Percentiles rank a stretch among this genome's conserved stretches.
These are phyloP conservation scores for Phytophthora palmivora DNA, from an alignment of 352 stramenopile species.

Conservation along the genomic window DNA sequence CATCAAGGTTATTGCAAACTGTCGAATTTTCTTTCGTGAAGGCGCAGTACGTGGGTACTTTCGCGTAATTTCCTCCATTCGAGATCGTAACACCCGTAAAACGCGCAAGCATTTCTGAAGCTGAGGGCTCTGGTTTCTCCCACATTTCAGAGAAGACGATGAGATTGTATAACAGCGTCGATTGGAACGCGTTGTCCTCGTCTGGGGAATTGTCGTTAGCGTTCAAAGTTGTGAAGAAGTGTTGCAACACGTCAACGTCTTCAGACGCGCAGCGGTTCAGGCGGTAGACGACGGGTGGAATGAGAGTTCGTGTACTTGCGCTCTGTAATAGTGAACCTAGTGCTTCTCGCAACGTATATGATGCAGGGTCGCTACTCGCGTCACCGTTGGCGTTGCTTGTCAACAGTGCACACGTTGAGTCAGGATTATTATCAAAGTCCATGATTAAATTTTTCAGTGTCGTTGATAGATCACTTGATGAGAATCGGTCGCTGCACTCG, in stretches of 20 bases:
- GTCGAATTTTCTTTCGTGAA: slow-evolving; percentile 52
- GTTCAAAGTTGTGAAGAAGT: slow-evolving; percentile 33
- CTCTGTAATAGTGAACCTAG: slow-evolving; percentile 41
- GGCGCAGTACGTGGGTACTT: slow-evolving; percentile 51
- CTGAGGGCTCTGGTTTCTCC: slow-evolving; percentile 35
- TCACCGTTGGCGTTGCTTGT: slow-evolving; percentile 6
- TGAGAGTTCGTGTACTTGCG: slow-evolving; percentile 30
- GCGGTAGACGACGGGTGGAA: slow-evolving; percentile 47
- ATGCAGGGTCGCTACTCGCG: slow-evolving; percentile 19
- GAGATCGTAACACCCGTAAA: slow-evolving; percentile 34
- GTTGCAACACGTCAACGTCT: slow-evolving; percentile 34
- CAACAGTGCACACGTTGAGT: slow-evolving; percentile 34
- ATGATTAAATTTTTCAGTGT: slow-evolving; percentile 33
- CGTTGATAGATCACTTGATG: slow-evolving; percentile 1
- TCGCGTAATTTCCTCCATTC: slow-evolving; percentile 22
- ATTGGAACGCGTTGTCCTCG: slow-evolving; percentile 35
- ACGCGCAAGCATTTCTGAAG: slow-evolving; percentile 9
- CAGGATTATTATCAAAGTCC: slow-evolving; percentile 31
- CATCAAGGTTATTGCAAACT: slow-evolving; percentile 26
- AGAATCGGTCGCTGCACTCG: slow-evolving; percentile 31
- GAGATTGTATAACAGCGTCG: slow-evolving; percentile 52
- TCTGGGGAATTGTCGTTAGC: neutral
- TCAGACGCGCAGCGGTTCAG: slow-evolving; percentile 39
- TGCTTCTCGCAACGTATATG: slow-evolving; percentile 27
- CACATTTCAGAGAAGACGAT: slow-evolving; percentile 66